Percentiles rank a stretch among this genome's conserved stretches.
These are phyloP conservation scores for Lasiodiplodia theobromae DNA, from an alignment of 2,329 filamentous ascomycete species.

Conservation along the genomic window DNA sequence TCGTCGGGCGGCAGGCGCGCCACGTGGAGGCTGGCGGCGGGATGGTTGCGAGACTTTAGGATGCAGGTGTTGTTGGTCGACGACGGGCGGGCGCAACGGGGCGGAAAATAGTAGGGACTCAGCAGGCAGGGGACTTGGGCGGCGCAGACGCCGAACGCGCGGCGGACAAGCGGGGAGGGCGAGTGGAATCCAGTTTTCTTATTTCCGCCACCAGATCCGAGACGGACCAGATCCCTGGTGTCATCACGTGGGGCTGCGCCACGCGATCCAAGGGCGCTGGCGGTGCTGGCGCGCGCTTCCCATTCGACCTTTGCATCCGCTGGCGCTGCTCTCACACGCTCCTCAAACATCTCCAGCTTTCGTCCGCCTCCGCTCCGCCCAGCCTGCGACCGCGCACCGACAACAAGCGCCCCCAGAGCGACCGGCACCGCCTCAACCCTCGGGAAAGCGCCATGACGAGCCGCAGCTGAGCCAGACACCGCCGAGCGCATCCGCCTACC, in stretches of 20 bases:
- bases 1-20: not conserved
- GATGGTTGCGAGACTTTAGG: no score
- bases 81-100: not conserved
- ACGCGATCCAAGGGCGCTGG: slow-evolving; percentile 1
- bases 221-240: not conserved
- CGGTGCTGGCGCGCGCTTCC: not conserved
- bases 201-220: not conserved
- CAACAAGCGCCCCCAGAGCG: not conserved
- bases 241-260: slow-evolving; percentile 15
- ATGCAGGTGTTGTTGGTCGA: not conserved
- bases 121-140: no score
- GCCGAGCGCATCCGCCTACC: slow-evolving; percentile 8
- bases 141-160: not conserved
- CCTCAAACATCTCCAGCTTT: not conserved
- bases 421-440: not conserved
- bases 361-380: not conserved
- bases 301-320: not conserved
- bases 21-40: slow-evolving; percentile 3
- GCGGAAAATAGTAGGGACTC: not conserved
- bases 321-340: slow-evolving; percentile 7
- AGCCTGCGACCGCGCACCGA: not conserved
- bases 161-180: not conserved
- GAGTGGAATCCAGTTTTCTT: not conserved
- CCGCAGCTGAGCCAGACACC: slow-evolving; percentile 15
- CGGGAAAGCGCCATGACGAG: slow-evolving; percentile 15